A percentile compares a stretch with the other conserved stretches of the same genome.
Evolutionary conservation across 345 rosid genomes (phyloP).

Genomic region (Schrenkiella parvula): DNA sequence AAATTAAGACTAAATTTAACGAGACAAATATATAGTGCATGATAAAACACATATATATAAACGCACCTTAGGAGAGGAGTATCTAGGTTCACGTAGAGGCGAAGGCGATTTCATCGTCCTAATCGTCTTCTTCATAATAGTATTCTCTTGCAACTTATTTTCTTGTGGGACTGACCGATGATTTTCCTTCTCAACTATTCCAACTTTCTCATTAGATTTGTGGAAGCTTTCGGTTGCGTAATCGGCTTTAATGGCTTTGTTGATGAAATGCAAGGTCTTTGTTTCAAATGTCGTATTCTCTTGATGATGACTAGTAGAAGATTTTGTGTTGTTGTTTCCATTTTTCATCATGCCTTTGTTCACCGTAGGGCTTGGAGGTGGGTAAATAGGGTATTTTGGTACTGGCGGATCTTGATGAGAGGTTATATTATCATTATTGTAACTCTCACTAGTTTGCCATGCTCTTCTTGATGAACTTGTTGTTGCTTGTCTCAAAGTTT

Average conservation of each 20-base stretch:
- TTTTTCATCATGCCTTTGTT: slow-evolving; percentile 32
- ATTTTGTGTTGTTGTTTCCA: slow-evolving; percentile 16
- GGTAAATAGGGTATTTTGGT: slow-evolving; percentile 18
- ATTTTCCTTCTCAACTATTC: slow-evolving; percentile 30
- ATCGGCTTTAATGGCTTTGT: slow-evolving; percentile 84
- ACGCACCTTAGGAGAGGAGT: slow-evolving; percentile 66
- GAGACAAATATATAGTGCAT: background rate
- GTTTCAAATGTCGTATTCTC: slow-evolving; percentile 60
- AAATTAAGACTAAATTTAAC: background rate
- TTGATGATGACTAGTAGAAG: slow-evolving; percentile 20
- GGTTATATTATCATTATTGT: background rate
- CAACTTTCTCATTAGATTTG: slow-evolving; percentile 38
- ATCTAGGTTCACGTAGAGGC: slow-evolving; percentile 62
- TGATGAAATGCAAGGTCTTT: slow-evolving; percentile 85
- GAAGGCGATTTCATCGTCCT: slow-evolving; percentile 54
- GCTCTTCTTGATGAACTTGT: slow-evolving; percentile 39
- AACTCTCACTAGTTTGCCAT: slow-evolving; percentile 33
- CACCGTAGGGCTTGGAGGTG: slow-evolving; percentile 41
- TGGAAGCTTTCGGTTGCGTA: slow-evolving; percentile 51
- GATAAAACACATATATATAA: background rate
- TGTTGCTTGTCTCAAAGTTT: slow-evolving; percentile 43
- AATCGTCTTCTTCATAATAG: slow-evolving; percentile 38
- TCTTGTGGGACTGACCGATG: slow-evolving; percentile 47
- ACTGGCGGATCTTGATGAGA: slow-evolving; percentile 13
- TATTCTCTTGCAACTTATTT: slow-evolving; percentile 26